Conservation (phyloP, 129 eudicot genomes). For the Centella asiatica region DNA sequence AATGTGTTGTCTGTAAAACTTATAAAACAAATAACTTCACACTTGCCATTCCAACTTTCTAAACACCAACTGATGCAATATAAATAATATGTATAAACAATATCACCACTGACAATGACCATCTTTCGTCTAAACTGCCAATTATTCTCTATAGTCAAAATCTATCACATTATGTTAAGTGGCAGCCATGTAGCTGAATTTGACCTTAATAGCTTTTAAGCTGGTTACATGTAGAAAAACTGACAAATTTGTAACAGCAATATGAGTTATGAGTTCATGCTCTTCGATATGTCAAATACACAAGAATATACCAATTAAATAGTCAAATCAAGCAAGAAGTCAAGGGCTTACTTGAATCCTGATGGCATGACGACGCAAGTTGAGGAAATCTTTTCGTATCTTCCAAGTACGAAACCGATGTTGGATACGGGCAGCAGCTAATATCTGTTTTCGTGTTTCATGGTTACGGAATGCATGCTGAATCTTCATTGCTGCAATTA, state of each 20-base stretch:
- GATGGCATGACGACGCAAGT: constrained; percentile 75
- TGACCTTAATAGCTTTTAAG: neutral
- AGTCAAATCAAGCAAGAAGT: neutral
- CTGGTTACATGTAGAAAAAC: neutral
- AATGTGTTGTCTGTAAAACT: too few relatives aligned
- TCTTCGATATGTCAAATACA: neutral
- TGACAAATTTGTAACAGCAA: neutral
- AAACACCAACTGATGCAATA: constrained; percentile 1
- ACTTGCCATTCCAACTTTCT: too few relatives aligned
- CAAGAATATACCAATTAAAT: neutral
- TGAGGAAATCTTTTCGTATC: constrained; percentile 68
- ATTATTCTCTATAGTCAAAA: neutral
- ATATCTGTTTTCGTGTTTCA: constrained; percentile 55
- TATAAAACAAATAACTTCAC: too few relatives aligned
- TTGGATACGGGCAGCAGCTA: constrained; percentile 87
- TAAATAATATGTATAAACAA: neutral
- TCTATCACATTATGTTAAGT: neutral
- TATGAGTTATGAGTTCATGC: neutral
- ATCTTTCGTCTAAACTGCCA: neutral
- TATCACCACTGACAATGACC: neutral
- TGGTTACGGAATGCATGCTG: constrained; percentile 84
- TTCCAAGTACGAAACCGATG: constrained; percentile 88
- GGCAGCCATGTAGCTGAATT: neutral
- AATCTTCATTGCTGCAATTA: constrained; percentile 95
- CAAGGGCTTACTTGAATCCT: constrained; percentile 70